A percentile compares a stretch with the other conserved stretches of the same genome.
These are phyloP conservation scores for Smittium culicis DNA, from an alignment of 371 early-diverging fungal genomes.

Conservation along the genomic window DNA sequence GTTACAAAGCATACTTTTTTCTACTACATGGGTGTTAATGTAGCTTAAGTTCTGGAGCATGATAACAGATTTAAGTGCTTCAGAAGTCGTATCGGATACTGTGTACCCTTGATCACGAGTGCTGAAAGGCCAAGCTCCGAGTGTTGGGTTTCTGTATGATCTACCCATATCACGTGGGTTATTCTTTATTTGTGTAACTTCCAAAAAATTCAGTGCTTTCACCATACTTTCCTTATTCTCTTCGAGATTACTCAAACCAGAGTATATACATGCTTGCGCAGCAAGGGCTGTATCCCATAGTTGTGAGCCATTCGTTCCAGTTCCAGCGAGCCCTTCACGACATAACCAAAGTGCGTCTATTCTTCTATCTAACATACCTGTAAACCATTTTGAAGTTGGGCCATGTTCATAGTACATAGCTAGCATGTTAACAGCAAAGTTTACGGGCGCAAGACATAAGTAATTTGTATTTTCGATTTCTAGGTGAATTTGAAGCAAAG, in stretches of 20 bases:
- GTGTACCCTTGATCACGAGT: slow-evolving; percentile 87
- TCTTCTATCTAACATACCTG: slow-evolving; percentile 52
- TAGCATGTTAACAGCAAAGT: slow-evolving; percentile 84
- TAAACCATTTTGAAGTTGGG: slow-evolving; percentile 62
- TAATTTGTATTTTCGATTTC: slow-evolving; percentile 85
- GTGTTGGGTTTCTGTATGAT: slow-evolving; percentile 65
- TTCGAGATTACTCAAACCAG: slow-evolving; percentile 50
- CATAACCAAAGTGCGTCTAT: slow-evolving; percentile 84
- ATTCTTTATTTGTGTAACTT: slow-evolving; percentile 68
- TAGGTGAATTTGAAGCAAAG: slow-evolving; percentile 61
- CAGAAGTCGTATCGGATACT: slow-evolving; percentile 94
- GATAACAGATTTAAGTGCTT: slow-evolving; percentile 73
- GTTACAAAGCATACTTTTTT: slow-evolving; percentile 52
- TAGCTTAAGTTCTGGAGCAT: slow-evolving; percentile 52
- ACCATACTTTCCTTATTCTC: slow-evolving; percentile 53
- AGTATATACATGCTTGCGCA: slow-evolving; percentile 62
- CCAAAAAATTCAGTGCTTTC: slow-evolving; percentile 66
- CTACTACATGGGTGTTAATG: slow-evolving; percentile 31
- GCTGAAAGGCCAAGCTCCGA: slow-evolving; percentile 95
- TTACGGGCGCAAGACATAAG: slow-evolving; percentile 85
- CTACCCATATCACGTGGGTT: slow-evolving; percentile 49
- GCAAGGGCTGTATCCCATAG: slow-evolving; percentile 91
- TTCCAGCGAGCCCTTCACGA: slow-evolving; percentile 83
- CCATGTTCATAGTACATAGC: slow-evolving; percentile 73
- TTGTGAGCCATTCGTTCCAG: slow-evolving; percentile 96